These are phyloP conservation scores for Podaxis pistillaris DNA, from an alignment of 768 basidiomycete species.

Conservation along the genomic window DNA sequence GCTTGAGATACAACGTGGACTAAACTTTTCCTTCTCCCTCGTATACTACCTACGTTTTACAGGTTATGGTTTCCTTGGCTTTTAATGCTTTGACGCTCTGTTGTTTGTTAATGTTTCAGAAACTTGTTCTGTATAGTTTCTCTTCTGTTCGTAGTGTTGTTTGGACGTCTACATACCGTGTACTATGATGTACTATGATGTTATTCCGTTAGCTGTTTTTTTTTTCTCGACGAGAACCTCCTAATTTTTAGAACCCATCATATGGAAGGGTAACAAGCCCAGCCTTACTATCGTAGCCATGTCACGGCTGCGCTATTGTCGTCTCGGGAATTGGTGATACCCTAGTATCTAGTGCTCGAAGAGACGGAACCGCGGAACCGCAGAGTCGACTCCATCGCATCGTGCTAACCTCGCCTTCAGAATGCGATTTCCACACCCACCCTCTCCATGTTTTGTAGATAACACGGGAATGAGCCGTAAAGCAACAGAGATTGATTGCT, in stretches of 20 bases:
- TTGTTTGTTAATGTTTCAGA: too few relatives aligned
- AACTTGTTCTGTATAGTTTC: too few relatives aligned
- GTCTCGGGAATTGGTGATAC: background rate
- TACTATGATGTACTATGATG: too few relatives aligned
- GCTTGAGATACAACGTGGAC: constrained; percentile 2
- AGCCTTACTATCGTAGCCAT: background rate
- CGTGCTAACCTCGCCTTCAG: background rate
- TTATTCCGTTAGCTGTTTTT: too few relatives aligned
- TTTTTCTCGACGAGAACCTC: too few relatives aligned
- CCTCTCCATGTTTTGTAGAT: background rate
- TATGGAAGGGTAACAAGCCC: too few relatives aligned
- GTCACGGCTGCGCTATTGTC: background rate
- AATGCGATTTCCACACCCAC: background rate
- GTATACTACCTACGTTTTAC: background rate
- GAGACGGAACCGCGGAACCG: background rate
- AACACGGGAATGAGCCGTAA: background rate
- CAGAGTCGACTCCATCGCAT: background rate
- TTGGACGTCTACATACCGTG: too few relatives aligned
- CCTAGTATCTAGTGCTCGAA: background rate
- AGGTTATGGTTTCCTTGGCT: background rate
- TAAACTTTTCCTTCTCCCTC: background rate
- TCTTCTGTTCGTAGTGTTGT: too few relatives aligned
- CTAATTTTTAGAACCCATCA: too few relatives aligned
- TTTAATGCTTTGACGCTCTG: background rate
- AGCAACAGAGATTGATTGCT: background rate